Conservation (phyloP, 139 green algal genomes). For the Zygnema cylindricum region DNA sequence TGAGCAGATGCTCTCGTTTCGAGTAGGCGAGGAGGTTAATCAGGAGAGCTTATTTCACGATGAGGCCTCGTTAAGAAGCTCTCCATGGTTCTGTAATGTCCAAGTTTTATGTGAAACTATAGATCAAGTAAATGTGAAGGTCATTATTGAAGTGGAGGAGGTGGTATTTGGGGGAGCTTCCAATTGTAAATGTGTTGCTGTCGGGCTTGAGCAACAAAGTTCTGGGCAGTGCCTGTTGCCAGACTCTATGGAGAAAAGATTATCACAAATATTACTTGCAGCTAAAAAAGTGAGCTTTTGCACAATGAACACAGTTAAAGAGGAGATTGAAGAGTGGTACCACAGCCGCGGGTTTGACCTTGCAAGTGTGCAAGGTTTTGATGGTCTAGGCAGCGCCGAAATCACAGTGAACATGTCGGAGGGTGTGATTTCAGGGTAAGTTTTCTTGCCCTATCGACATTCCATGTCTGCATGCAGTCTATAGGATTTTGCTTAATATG, state of each 20-base stretch:
- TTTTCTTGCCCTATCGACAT: no score
- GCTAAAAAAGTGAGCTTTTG: neutral
- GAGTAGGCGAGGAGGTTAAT: neutral
- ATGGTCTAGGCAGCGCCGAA: slow-evolving; percentile 79
- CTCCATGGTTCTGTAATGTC: neutral
- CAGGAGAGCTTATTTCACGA: neutral
- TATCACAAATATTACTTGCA: neutral
- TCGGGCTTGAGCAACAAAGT: neutral
- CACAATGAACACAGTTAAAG: slow-evolving; percentile 49
- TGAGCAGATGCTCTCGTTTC: neutral
- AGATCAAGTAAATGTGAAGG: neutral
- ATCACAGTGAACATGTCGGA: slow-evolving; percentile 73
- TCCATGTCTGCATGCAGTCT: no score
- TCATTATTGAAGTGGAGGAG: neutral
- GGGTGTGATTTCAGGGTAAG: slow-evolving; percentile 63
- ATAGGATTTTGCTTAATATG: no score
- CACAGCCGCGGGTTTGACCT: slow-evolving; percentile 71
- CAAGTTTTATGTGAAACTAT: neutral
- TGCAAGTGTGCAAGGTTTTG: slow-evolving; percentile 62
- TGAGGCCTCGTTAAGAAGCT: neutral
- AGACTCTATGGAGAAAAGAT: neutral
- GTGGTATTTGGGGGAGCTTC: neutral
- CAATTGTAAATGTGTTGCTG: neutral
- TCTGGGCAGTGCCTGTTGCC: neutral
- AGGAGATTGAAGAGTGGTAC: slow-evolving; percentile 80